Base-by-base conservation (phyloP, 2,329 filamentous ascomycete genomes). In the Ophiostoma sp. region DNA sequence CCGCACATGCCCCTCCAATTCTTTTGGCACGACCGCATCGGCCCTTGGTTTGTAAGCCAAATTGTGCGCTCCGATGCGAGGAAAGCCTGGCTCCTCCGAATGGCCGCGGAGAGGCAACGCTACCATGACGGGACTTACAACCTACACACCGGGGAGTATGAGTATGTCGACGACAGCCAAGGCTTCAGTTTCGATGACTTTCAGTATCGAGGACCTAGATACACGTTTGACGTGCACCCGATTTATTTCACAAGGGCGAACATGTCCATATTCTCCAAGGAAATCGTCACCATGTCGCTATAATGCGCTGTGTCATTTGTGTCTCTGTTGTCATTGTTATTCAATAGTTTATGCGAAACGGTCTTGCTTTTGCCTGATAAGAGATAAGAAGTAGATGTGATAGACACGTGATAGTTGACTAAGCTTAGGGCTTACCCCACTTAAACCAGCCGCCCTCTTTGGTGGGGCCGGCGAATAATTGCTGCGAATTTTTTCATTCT, bases 381-480 rank as follows among this genome's bases (percentile, higher is more conserved):
- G 39, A 41, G 8, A 36, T 36, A n/a, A 36, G 8, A n/a, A 20
- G 4, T 8, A 8, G 8, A 39, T 64, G 1, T 1, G 27, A 36
- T 4, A n/a, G 11, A n/a, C 60, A 35, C 60, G 60, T 64, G 60
- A 35, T 17, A 15, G 3, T 4, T 65, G 57, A 65, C 35, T 39
- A 23, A 65, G 62, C 17, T 64, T 65, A 65, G 62, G 62, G 62
- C 35, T 65, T 65, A 5, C 10, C 4, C 62, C 35, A 65, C 20
- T 39, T 10, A n/a, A 23, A 39, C 20, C 62, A 15, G 13, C 20
- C 35, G 35, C 62, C 62, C 62, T 65, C 62, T 39, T 65, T 65
- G 20, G 62, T 65, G 62, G 62, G 35, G 20, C 60, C 62, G 62
- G 62, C 20, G 35, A 65, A 65, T 65, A 39, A 65, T 65, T 65